These are phyloP conservation scores for Alternaria sp. DNA, from an alignment of 2,329 filamentous ascomycete species.

Conservation along the genomic window DNA sequence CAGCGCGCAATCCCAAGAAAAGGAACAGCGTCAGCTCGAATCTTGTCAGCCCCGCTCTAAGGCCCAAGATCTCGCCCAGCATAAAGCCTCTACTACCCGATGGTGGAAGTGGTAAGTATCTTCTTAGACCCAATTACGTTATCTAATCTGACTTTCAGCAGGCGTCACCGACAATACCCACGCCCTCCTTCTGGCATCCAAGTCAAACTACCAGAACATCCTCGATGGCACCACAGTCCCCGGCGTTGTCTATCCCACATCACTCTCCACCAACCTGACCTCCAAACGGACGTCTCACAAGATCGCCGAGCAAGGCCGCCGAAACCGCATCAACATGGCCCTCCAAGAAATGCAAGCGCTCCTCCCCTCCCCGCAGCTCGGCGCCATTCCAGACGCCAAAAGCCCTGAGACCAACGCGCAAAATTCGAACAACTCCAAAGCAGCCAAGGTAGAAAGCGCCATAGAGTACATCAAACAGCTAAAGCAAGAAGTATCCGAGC, in stretches of 20 bases:
- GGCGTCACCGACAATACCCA: conserved; percentile 65
- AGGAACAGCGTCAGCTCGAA: conserved; percentile 66
- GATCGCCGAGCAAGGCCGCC: conserved; percentile 92
- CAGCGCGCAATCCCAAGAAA: conserved; percentile 48
- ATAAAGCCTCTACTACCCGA: conserved; percentile 90
- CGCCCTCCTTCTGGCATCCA: conserved; percentile 83
- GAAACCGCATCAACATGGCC: conserved; percentile 94
- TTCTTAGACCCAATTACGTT: neutral
- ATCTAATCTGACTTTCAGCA: conserved; percentile 31
- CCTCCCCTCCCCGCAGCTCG: conserved; percentile 67
- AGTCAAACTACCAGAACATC: conserved; percentile 98
- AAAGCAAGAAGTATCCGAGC: conserved; percentile 74
- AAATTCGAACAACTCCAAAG: conserved; percentile 73
- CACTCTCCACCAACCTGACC: conserved; percentile 90
- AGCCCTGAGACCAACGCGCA: conserved; percentile 50
- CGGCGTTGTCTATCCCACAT: conserved; percentile 88
- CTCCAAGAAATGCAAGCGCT: conserved; percentile 89
- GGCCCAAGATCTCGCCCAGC: conserved; percentile 89
- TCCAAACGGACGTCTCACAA: conserved; percentile 98
- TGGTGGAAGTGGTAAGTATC: conserved; percentile 60
- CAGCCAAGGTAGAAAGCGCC: conserved; percentile 95
- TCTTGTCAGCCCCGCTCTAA: conserved; percentile 84
- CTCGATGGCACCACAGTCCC: conserved; percentile 91
- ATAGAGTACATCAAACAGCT: conserved; percentile 93
- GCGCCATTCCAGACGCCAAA: conserved; percentile 36